Evolutionary conservation across 768 basidiomycete genomes (phyloP).

Genomic region (Cystobasidium tubakii): DNA sequence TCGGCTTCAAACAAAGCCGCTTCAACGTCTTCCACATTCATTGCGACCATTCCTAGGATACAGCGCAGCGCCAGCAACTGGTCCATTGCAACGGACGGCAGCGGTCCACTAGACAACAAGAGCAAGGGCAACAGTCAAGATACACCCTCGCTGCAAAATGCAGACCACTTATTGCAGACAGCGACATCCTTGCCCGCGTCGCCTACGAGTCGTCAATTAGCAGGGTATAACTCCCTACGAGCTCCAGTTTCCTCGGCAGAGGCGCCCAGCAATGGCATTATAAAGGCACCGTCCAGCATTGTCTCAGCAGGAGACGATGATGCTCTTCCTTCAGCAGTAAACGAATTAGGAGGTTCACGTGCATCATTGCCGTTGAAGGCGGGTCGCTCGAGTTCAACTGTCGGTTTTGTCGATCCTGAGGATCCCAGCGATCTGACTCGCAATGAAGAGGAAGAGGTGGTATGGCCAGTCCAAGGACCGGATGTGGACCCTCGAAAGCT

Average conservation of each 20-base stretch:
- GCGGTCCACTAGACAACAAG: background rate
- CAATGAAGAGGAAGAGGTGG: background rate
- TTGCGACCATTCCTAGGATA: background rate
- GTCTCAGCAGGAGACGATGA: too few species aligned
- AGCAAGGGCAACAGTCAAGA: background rate
- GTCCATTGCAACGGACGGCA: background rate
- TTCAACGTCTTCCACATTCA: background rate
- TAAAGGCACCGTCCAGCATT: too few species aligned
- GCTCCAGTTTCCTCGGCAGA: too few species aligned
- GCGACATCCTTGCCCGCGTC: background rate
- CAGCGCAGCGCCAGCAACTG: background rate
- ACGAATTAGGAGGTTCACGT: too few species aligned
- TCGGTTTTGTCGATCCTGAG: background rate
- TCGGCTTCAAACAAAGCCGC: background rate
- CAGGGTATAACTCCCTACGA: background rate
- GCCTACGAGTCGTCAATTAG: background rate
- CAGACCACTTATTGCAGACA: background rate
- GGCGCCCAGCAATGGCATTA: too few species aligned
- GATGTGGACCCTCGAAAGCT: slow-evolving; percentile 7
- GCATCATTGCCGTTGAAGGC: too few species aligned
- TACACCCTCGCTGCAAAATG: background rate
- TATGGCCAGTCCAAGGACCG: background rate
- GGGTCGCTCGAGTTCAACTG: background rate
- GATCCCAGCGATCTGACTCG: background rate
- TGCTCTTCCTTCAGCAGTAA: too few species aligned